A percentile compares a stretch with the other conserved stretches of the same genome.
These are phyloP conservation scores for Astrocystis sublimbata DNA, from an alignment of 495 filamentous ascomycete genomes.

Conservation along the genomic window DNA sequence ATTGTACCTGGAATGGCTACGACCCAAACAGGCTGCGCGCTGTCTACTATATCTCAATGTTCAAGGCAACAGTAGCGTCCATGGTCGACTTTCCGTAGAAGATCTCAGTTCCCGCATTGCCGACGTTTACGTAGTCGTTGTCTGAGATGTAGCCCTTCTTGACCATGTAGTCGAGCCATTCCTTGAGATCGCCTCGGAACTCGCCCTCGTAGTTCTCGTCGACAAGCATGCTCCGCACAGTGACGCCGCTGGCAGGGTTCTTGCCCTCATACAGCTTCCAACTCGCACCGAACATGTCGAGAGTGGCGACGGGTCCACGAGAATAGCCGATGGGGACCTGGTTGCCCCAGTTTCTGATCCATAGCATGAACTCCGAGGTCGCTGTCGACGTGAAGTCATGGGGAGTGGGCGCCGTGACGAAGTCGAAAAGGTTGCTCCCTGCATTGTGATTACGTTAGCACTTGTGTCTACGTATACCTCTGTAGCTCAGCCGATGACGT, in stretches of 20 bases:
- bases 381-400: conserved; percentile 35
- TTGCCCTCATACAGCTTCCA: conserved; percentile 42
- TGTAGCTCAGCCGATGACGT: neutral
- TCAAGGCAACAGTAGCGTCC: conserved; percentile 32
- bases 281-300: conserved; percentile 37
- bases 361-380: conserved; percentile 44
- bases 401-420: conserved; percentile 37
- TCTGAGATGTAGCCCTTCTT: conserved; percentile 29
- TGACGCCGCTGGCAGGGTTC: conserved; percentile 39
- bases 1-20: neutral
- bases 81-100: conserved; percentile 38
- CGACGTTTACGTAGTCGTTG: conserved; percentile 38
- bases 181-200: conserved; percentile 41
- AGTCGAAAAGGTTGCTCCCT: conserved; percentile 43
- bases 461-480: neutral
- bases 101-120: conserved; percentile 44
- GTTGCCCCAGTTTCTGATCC: conserved; percentile 41
- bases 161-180: conserved; percentile 40
- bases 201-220: conserved; percentile 37
- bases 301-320: conserved; percentile 30
- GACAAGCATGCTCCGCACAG: conserved; percentile 37
- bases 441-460: conserved; percentile 5
- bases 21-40: neutral
- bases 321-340: conserved; percentile 43
- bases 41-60: conserved; percentile 28